Percentiles rank a stretch among this genome's conserved stretches.
Evolutionary conservation across 2,329 filamentous ascomycete species (phyloP).

Genomic region (Colletotrichum cuscutae): DNA sequence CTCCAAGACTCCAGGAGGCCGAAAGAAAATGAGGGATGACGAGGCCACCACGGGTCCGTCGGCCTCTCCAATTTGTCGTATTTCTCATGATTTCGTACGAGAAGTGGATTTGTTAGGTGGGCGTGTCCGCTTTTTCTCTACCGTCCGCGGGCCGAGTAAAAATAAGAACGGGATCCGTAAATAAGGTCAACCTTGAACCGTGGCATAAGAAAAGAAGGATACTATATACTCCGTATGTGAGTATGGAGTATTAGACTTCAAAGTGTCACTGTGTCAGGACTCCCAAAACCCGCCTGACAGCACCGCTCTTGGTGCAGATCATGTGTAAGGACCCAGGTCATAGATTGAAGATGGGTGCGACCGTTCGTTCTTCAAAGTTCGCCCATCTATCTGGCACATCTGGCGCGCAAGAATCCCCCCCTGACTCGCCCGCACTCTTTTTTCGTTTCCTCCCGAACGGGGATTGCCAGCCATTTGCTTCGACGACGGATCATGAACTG

Average conservation of each 20-base stretch:
- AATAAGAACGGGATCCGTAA: background rate
- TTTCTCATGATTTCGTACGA: background rate
- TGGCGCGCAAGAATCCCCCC: background rate
- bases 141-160: background rate
- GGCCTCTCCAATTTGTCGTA: background rate
- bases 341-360: background rate
- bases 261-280: background rate
- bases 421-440: background rate
- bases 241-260: too few relatives aligned
- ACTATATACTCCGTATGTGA: background rate
- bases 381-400: background rate
- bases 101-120: background rate
- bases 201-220: background rate
- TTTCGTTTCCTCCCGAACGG: background rate
- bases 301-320: background rate
- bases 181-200: too few relatives aligned
- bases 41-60: slow-evolving; percentile 3
- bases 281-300: background rate
- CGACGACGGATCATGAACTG: background rate
- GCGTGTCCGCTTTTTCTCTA: background rate
- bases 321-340: background rate
- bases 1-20: background rate
- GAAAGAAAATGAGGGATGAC: slow-evolving; percentile 6
- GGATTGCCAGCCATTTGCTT: background rate
- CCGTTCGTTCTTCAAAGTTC: background rate